Evolutionary conservation across 1,284 basidiomycete genomes (phyloP), one percentile per base, ranked within the genome.

Genomic region (Coniferiporia weirii): DNA sequence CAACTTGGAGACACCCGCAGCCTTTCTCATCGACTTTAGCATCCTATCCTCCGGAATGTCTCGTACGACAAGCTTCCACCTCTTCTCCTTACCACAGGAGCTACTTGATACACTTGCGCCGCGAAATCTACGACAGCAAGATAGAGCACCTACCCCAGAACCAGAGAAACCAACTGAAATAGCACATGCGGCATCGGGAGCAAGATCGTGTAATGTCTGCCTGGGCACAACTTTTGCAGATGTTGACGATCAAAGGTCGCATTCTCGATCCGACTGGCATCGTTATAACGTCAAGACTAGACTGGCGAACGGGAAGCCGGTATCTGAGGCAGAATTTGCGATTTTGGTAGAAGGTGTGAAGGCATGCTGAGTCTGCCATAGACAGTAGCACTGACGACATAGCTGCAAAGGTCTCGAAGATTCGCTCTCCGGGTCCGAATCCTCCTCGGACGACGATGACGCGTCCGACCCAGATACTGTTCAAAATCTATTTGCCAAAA

Each of bases 201-300:
- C 80, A 35, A 75, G 82, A 55, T 77, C 84, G 1, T 96, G 93
- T 70, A 90, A 85, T 61, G 77, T 93, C 56, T 96, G 93, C 67
- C 79, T 85, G 5, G 87, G 85, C 1, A 78, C 81, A 1, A 68
- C 75, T 0, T 98, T 98, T 63, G 67, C 77, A 10, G 85, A 88
- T 56, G 82, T 96, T 2, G 83, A 91, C 34, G 89, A 91, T 56
- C 94, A 98, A 69, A 81, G 95, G 50, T 72, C 77, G 0, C 96
- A 99, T 72, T 98, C 93, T 71, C 87, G 89, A 67, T 93, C 92
- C 32, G 95, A 98, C 72, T 98, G 96, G 96, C 96, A 99, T 79
- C 82, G 95, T 56, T 98, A 97, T 75, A 99, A 99, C 69, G 91
- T 95, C 63, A 97, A 96, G 73, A 80, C 84, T 51, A 86, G 84